Base-by-base conservation (phyloP, 2,329 filamentous ascomycete species). In the Neophaeococcomyces aloes region DNA sequence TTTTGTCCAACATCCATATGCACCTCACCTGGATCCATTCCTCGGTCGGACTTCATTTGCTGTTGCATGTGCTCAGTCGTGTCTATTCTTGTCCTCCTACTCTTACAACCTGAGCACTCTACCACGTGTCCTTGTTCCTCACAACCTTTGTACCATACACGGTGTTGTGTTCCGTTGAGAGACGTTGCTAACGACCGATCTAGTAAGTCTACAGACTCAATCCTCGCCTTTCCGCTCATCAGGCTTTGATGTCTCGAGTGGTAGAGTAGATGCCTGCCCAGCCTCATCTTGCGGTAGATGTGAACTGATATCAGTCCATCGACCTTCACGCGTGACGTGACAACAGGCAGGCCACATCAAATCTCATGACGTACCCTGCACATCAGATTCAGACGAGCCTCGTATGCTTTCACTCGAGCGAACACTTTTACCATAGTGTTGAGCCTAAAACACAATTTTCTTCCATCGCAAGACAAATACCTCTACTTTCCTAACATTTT, bases 401-500 rank as follows among this genome's bases (percentile, higher is more conserved):
- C 40, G 29, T 42, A 37, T 43, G 38, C 42, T n/a, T 35, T 32
- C 25, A 29, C 38, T 23, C 18, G 31, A 19, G 15, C 25, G 37
- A 44, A 45, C 33, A 47, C 38, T 35, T 45, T 38, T 40, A 29
- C 41, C 44, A 42, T 15, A 19, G n/a, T 33, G 31, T 48, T 44
- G 42, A 48, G 46, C 45, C 32, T 36, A 31, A 31, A 40, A 45
- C 51, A 42, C 45, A 40, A 39, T 50, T 50, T 39, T 46, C 37
- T 47, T 44, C 38, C 39, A 45, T 42, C 39, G 48, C 46, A 40
- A 45, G 42, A 35, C 27, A 48, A 30, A 44, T 46, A 29, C 25
- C 38, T 27, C 36, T 34, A 30, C 35, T 44, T 45, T 54, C 48
- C 54, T 53, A 49, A 61, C 63, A 63, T 57, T 67, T 56, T 55